phyloP scores from a whole-genome alignment of 2,329 filamentous ascomycete species.

The Xylariales sp. region DNA sequence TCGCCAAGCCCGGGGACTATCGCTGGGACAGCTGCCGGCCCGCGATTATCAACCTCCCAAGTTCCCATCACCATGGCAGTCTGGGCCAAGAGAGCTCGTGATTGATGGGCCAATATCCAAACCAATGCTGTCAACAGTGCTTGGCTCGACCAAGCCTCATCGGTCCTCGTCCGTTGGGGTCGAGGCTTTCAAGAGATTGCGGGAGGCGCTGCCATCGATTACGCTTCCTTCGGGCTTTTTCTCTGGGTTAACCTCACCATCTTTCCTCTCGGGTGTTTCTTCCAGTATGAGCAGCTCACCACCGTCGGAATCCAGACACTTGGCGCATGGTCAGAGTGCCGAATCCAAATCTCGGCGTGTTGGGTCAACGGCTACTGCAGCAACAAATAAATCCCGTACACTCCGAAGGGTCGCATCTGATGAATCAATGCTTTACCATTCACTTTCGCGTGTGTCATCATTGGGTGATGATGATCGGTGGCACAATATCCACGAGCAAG shows the following conservation, averaged over 20 bases:
- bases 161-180: constrained; percentile 52
- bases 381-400: constrained; percentile 22
- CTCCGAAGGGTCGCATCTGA: constrained; percentile 67
- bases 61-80: constrained; percentile 33
- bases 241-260: constrained; percentile 28
- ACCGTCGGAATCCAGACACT: constrained; percentile 15
- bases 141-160: constrained; percentile 40
- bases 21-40: constrained; percentile 20
- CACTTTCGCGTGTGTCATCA: constrained; percentile 73
- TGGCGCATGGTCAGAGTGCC: constrained; percentile 11
- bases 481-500: constrained; percentile 74
- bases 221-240: constrained; percentile 38
- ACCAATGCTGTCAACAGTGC: constrained; percentile 39
- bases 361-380: too few species aligned
- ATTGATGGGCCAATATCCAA: constrained; percentile 25
- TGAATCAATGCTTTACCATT: constrained; percentile 72
- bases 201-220: constrained; percentile 52
- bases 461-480: constrained; percentile 81
- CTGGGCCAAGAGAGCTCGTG: constrained; percentile 33
- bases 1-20: constrained; percentile 21
- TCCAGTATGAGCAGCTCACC: constrained; percentile 18
- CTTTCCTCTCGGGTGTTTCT: constrained; percentile 32
- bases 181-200: constrained; percentile 53
- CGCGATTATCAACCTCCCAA: constrained; percentile 12
- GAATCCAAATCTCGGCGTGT: too few species aligned